Evolutionary conservation across 208 protist species (phyloP).

Genomic region (Crithidia mellificae): DNA sequence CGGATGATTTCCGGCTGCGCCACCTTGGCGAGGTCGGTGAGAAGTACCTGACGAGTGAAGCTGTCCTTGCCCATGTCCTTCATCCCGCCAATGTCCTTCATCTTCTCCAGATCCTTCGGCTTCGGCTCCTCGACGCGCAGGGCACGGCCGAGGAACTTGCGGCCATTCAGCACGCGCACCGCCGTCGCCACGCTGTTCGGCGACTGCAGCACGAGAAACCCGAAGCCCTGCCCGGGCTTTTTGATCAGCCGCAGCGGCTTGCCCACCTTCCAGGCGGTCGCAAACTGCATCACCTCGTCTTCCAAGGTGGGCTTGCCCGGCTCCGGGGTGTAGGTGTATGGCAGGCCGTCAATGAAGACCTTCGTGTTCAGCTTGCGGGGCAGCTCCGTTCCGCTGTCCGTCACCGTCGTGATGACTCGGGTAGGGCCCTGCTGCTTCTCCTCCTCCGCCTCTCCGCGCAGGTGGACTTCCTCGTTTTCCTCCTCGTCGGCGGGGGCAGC

Average conservation of each 20-base stretch:
- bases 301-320: conserved; percentile 66
- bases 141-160: conserved; percentile 87
- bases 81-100: conserved; percentile 39
- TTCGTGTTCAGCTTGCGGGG: conserved; percentile 87
- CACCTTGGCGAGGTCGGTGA: conserved; percentile 82
- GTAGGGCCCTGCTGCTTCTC: conserved; percentile 19
- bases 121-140: conserved; percentile 90
- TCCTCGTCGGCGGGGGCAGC: not conserved
- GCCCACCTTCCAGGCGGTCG: conserved; percentile 82
- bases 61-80: conserved; percentile 74
- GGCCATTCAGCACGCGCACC: conserved; percentile 83
- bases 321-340: conserved; percentile 67
- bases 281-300: conserved; percentile 86
- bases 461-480: not conserved
- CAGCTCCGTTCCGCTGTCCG: conserved; percentile 73
- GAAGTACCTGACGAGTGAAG: conserved; percentile 83
- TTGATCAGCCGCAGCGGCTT: conserved; percentile 87
- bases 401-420: conserved; percentile 68
- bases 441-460: not conserved
- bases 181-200: conserved; percentile 85
- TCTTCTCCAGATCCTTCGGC: conserved; percentile 55
- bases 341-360: conserved; percentile 90
- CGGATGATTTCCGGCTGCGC: conserved; percentile 87
- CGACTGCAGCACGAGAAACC: conserved; percentile 87
- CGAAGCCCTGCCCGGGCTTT: conserved; percentile 87